A percentile compares a stretch with the other conserved stretches of the same genome.
Evolutionary conservation across 2,329 filamentous ascomycete species (phyloP).

Genomic region (Aspergillus neotritici): DNA sequence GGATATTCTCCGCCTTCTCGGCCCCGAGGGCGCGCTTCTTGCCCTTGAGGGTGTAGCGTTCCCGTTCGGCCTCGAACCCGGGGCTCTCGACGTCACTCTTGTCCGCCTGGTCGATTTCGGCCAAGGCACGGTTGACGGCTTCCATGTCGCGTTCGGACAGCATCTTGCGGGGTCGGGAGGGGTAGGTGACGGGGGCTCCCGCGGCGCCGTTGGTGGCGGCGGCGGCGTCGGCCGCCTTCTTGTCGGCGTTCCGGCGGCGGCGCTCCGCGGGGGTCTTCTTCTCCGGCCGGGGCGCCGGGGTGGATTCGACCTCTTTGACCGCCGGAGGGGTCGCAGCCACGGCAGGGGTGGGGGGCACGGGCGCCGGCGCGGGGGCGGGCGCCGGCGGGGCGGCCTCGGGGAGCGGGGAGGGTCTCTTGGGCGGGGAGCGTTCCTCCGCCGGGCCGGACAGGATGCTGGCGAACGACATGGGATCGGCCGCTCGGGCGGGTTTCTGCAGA

Average conservation of each 20-base stretch:
- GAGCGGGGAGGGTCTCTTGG: slow-evolving; percentile 47
- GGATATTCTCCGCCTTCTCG: slow-evolving; percentile 56
- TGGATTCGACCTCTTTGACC: slow-evolving; percentile 21
- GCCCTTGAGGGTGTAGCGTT: slow-evolving; percentile 49
- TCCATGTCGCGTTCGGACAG: slow-evolving; percentile 58
- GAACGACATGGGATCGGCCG: slow-evolving; percentile 88
- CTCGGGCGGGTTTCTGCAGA: slow-evolving; percentile 62
- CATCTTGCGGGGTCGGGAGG: slow-evolving; percentile 50
- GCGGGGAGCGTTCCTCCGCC: slow-evolving; percentile 52
- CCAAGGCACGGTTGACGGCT: slow-evolving; percentile 63
- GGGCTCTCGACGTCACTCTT: slow-evolving; percentile 53
- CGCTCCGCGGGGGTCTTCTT: slow-evolving; percentile 25
- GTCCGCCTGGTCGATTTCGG: slow-evolving; percentile 52
- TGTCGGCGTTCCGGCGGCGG: slow-evolving; percentile 19
- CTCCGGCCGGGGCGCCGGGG: slow-evolving; percentile 23
- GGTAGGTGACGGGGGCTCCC: slow-evolving; percentile 12
- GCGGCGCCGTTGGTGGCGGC: slow-evolving; percentile 22
- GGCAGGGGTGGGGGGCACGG: slow-evolving; percentile 18
- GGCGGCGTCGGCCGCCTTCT: slow-evolving; percentile 14
- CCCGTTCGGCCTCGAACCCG: slow-evolving; percentile 47
- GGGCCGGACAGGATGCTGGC: slow-evolving; percentile 86
- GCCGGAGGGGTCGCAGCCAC: slow-evolving; percentile 14
- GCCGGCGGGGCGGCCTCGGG: slow-evolving; percentile 21
- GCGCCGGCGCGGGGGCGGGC: slow-evolving; percentile 7
- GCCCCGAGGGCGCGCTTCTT: slow-evolving; percentile 66